Base-by-base conservation (phyloP, 768 basidiomycete species). In the Tephrocybe sp. region DNA sequence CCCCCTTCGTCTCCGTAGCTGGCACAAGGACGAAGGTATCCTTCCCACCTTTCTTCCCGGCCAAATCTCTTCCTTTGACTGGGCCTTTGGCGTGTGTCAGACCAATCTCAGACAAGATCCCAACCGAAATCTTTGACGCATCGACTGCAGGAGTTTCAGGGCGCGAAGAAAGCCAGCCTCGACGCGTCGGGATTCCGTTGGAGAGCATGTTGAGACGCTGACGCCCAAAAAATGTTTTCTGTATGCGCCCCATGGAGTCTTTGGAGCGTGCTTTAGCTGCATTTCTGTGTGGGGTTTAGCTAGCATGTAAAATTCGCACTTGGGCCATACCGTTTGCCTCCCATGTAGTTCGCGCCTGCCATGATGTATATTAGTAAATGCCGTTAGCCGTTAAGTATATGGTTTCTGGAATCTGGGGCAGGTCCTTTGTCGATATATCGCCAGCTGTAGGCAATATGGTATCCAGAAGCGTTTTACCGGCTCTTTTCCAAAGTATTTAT, bases 271-370 rank as follows among this genome's bases (percentile, higher is more conserved):
- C 74, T 62, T 77, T 82, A 17, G 79, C 80, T 1, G 74, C 72
- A 59, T 81, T 88, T 59, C 87, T 88, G 20, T 21, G 50, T 28
- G 40, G 26, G 2, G 15, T 20, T 43, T 18, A 48, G 41, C 20
- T 25, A 18, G 32, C 38, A 40, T 12, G 18, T 18, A 8, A 24
- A 21, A 36, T 17, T 9, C 11, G 10, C 18, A 28, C 10, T 9
- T 11, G 8, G 12, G 2, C 17, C 65, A 30, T 42, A 84, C 86
- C 83, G 75, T 69, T 80, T 85, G 11, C 86, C 86, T 20, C 86
- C 86, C 85, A 86, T 88, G 55, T 88, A 88, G 58, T 88, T 88
- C 25, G 85, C 86, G 5, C 86, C 86, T 18, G 69, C 68, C 85
- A 86, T 85, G 7, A 30, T 5, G 11, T 30, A 30, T 5, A 30